These are phyloP conservation scores for Pseudocohnilembus persalinus DNA, from an alignment of 169 alveolate genomes.

Conservation along the genomic window DNA sequence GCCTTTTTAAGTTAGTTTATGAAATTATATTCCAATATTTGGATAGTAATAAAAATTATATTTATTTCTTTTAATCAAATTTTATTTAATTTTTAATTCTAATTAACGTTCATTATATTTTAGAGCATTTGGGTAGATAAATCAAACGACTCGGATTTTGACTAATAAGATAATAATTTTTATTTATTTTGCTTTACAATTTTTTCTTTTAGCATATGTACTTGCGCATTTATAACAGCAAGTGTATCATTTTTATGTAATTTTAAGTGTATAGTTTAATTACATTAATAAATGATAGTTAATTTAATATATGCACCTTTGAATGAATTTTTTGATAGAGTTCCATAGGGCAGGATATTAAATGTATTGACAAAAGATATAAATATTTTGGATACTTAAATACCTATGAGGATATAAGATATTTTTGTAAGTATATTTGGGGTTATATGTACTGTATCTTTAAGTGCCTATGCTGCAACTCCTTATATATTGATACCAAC, in stretches of 20 bases:
- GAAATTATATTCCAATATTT: background rate
- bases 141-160: background rate
- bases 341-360: conserved; percentile 37
- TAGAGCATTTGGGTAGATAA: conserved; percentile 1
- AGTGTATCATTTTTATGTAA: background rate
- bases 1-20: background rate
- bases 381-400: conserved; percentile 22
- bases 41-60: background rate
- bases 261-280: background rate
- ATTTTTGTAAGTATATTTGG: background rate
- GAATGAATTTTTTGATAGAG: conserved; percentile 40
- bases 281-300: conserved; percentile 9
- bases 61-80: no score
- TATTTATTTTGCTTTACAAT: conserved; percentile 5
- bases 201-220: background rate
- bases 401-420: conserved; percentile 7
- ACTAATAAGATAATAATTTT: background rate
- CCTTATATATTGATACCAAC: conserved; percentile 22
- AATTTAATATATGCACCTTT: conserved; percentile 23
- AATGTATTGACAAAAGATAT: conserved; percentile 44
- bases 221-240: conserved; percentile 2
- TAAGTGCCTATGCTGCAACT: conserved; percentile 28
- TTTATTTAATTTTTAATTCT: no score
- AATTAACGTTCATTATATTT: no score
- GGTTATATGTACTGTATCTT: conserved; percentile 3